Evolutionary conservation across 192 early-diverging fungal genomes (phyloP).

Genomic region (Chytriomyces sp.): DNA sequence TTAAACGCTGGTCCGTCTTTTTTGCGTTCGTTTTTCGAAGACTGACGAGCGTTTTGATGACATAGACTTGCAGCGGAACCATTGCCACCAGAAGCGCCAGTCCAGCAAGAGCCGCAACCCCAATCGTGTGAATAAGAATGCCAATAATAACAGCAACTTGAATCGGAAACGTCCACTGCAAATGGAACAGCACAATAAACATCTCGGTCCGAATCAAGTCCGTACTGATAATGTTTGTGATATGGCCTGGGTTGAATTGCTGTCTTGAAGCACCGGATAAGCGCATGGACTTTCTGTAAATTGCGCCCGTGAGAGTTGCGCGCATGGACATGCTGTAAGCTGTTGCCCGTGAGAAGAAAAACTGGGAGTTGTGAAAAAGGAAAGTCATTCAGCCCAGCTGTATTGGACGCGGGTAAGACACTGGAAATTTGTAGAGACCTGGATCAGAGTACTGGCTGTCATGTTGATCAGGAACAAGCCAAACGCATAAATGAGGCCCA

Average conservation of each 20-base stretch:
- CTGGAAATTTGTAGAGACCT: conserved; percentile 35
- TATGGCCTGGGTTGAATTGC: conserved; percentile 63
- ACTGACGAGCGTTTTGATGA: conserved; percentile 27
- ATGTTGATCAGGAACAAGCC: conserved; percentile 32
- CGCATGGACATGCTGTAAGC: conserved; percentile 42
- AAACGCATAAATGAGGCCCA: conserved; percentile 34
- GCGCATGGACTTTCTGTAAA: conserved; percentile 65
- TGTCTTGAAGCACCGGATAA: conserved; percentile 59
- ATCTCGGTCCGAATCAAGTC: conserved; percentile 36
- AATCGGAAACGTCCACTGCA: conserved; percentile 21
- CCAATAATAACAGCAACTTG: conserved; percentile 26
- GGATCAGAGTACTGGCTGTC: conserved; percentile 22
- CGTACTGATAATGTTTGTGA: conserved; percentile 64
- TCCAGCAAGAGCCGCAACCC: conserved; percentile 36
- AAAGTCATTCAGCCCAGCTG: conserved; percentile 37
- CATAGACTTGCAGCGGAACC: conserved; percentile 33
- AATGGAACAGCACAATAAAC: conserved; percentile 32
- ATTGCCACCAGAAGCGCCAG: conserved; percentile 27
- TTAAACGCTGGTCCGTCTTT: conserved; percentile 32
- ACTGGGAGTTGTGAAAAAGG: not conserved
- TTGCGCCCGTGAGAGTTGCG: conserved; percentile 53
- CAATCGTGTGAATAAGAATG: conserved; percentile 24
- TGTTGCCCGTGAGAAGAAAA: conserved; percentile 19
- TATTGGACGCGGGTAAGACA: conserved; percentile 28
- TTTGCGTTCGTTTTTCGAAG: conserved; percentile 34